A percentile compares a stretch with the other conserved stretches of the same genome.
Evolutionary conservation across 495 filamentous ascomycete genomes (phyloP).

Genomic region (Neurospora sp.): DNA sequence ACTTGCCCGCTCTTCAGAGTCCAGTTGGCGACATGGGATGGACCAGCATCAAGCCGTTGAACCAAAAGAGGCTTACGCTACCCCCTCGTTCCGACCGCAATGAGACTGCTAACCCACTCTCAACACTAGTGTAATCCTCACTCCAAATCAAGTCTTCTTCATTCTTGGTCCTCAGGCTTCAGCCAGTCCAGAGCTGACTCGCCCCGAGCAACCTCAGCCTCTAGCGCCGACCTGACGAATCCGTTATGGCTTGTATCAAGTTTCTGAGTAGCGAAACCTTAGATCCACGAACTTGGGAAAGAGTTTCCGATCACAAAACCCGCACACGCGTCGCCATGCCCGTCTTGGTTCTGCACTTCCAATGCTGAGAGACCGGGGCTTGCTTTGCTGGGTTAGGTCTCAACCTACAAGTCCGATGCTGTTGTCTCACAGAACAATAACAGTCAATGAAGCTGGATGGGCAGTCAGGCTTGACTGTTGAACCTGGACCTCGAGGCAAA

Average conservation of each 20-base stretch:
- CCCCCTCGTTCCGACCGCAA: neutral
- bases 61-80: neutral
- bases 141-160: neutral
- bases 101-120: neutral
- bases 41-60: neutral
- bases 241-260: neutral
- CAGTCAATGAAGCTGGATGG: neutral
- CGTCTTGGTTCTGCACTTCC: neutral
- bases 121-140: neutral
- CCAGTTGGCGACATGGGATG: neutral
- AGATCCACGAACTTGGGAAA: neutral
- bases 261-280: neutral
- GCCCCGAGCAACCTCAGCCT: neutral
- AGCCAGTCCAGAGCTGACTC: neutral
- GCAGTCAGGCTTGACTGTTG: neutral
- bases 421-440: neutral
- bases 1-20: neutral
- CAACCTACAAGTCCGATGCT: neutral
- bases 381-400: neutral
- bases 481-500: neutral
- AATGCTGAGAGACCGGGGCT: neutral
- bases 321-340: neutral
- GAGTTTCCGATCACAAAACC: neutral
- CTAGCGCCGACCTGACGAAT: neutral
- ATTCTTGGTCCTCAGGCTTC: neutral